Base-by-base conservation (phyloP, 768 basidiomycete genomes). In the Leccinum rimulosum region DNA sequence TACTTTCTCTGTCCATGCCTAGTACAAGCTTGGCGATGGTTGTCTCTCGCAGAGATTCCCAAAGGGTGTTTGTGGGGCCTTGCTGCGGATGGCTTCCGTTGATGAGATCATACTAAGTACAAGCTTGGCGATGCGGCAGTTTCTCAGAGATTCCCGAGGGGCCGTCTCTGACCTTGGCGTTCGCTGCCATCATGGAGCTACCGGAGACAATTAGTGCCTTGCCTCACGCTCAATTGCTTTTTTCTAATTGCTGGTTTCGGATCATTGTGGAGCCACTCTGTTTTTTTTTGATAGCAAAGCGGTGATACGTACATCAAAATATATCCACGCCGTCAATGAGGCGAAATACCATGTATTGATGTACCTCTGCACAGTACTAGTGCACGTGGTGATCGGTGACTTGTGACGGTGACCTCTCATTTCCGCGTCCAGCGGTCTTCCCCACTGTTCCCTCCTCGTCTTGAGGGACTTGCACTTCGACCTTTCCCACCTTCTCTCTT, bases 371-470 rank as follows among this genome's bases (percentile, higher is more conserved):
- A 57, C 28, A 35, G 22, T 22, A 22, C 22, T 22, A 22, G n/a
- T 33, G 33, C 33, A 35, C 33, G 33, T 33, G 33, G 4, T n/a
- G 28, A 48, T 4, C 38, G 15, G 36, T 36, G 15, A 38, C 36
- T 8, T 8, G 38, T 40, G n/a, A n/a, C 38, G 15, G 36, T 36
- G 3, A 30, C 14, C 1, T 6, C 43, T 61, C 59, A 82, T 70
- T 84, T 88, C 66, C 87, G 80, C 25, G 86, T 87, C 87, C 86
- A 88, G 58, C 90, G 82, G 66, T 91, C 91, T 71, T 91, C 90
- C 25, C 90, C 90, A 49, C 76, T 78, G 61, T 81, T 78, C 9
- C 83, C 85, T 8, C 85, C 85, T 64, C 84, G 78, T 67, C 80
- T 80, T 12, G 76, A 64, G 10, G 89, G 91, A 64, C 91, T 92